These are phyloP conservation scores for Lentinula boryana DNA, from an alignment of 768 basidiomycete species.

Conservation along the genomic window DNA sequence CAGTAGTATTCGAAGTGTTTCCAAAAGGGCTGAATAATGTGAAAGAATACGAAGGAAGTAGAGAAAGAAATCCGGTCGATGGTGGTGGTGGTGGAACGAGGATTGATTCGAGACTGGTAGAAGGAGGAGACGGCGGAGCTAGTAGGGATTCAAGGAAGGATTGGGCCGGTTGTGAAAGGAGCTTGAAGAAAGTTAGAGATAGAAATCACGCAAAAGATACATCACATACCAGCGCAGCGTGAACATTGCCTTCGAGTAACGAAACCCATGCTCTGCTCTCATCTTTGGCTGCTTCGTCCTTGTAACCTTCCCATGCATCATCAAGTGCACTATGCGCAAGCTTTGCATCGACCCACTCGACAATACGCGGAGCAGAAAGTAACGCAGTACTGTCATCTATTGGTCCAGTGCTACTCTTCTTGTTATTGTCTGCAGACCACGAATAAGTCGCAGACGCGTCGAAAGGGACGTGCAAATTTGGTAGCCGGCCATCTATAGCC, in stretches of 20 bases:
- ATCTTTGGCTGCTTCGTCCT: constrained; percentile 48
- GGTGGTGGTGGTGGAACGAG: constrained; percentile 66
- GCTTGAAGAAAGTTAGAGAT: constrained; percentile 22
- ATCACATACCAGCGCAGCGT: constrained; percentile 62
- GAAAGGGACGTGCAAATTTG: constrained; percentile 58
- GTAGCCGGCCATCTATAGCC: constrained; percentile 60
- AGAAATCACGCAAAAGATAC: constrained; percentile 1
- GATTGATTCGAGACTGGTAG: constrained; percentile 36
- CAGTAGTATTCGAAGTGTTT: constrained; percentile 38
- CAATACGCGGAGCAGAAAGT: constrained; percentile 62
- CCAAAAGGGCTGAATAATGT: background rate
- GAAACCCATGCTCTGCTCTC: constrained; percentile 83
- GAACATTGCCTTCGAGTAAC: constrained; percentile 70
- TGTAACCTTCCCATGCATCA: constrained; percentile 61
- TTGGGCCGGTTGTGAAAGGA: constrained; percentile 40
- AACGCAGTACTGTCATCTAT: constrained; percentile 38
- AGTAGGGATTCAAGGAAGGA: constrained; percentile 34
- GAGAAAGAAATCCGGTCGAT: constrained; percentile 58
- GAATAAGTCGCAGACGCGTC: constrained; percentile 14
- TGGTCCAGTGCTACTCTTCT: constrained; percentile 11
- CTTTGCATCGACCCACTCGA: constrained; percentile 63
- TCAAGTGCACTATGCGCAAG: constrained; percentile 32
- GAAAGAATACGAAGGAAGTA: constrained; percentile 34
- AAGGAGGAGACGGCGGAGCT: constrained; percentile 23
- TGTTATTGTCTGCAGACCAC: constrained; percentile 13